Evolutionary conservation across 2,329 filamentous ascomycete genomes (phyloP).

Genomic region (Zasmidium angulare): DNA sequence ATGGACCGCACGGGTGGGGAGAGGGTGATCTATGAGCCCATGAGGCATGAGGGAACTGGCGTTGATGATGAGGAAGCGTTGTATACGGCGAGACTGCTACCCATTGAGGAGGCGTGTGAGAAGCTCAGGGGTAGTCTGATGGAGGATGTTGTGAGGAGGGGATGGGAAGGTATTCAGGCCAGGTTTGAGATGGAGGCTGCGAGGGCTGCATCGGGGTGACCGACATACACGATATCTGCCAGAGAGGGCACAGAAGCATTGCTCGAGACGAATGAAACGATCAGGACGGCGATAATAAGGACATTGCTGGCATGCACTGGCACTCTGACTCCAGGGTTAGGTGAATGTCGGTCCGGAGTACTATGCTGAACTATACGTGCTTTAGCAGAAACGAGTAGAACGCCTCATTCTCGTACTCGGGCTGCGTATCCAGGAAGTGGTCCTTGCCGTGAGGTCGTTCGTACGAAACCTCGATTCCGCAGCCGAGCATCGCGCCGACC

Average conservation of each 20-base stretch:
- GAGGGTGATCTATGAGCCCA: slow-evolving; percentile 44
- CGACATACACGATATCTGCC: no score
- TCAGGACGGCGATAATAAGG: background rate
- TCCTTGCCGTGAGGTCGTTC: slow-evolving; percentile 28
- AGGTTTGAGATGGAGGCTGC: slow-evolving; percentile 35
- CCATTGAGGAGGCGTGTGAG: slow-evolving; percentile 44
- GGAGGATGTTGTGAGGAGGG: slow-evolving; percentile 48
- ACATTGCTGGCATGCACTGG: background rate
- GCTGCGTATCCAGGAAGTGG: slow-evolving; percentile 29
- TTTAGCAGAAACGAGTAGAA: slow-evolving; percentile 32
- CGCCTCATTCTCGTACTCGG: slow-evolving; percentile 25
- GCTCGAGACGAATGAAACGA: background rate
- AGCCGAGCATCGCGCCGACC: slow-evolving; percentile 30
- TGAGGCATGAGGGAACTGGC: slow-evolving; percentile 48
- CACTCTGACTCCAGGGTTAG: background rate
- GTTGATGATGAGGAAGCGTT: slow-evolving; percentile 49
- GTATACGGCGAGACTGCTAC: slow-evolving; percentile 45
- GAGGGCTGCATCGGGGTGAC: background rate
- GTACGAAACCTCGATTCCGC: slow-evolving; percentile 28
- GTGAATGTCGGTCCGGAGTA: background rate
- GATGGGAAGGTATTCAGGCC: slow-evolving; percentile 45
- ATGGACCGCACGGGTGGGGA: slow-evolving; percentile 40
- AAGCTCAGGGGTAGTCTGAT: slow-evolving; percentile 42
- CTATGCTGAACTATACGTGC: slow-evolving; percentile 20
- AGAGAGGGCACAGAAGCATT: no score